phyloP scores from a whole-genome alignment of 1,139 yeast genomes.

The Taphrina betulina region DNA sequence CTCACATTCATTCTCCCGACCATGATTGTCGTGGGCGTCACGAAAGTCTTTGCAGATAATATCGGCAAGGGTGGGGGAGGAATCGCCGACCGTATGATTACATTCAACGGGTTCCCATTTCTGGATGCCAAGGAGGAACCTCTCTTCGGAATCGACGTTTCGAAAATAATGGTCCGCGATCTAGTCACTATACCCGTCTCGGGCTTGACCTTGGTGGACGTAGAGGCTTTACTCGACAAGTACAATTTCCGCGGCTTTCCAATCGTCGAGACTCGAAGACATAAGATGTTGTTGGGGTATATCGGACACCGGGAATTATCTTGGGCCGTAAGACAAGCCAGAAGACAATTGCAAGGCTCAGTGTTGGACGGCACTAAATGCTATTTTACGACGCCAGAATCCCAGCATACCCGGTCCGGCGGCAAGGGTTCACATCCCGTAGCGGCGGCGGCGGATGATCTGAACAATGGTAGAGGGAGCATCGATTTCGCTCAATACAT shows the following conservation, averaged over 20 bases:
- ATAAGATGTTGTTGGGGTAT: slow-evolving; percentile 38
- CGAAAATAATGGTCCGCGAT: slow-evolving; percentile 64
- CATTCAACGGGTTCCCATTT: slow-evolving; percentile 82
- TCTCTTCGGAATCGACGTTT: slow-evolving; percentile 55
- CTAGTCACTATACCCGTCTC: slow-evolving; percentile 54
- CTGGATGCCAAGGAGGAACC: slow-evolving; percentile 74
- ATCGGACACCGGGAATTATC: slow-evolving; percentile 45
- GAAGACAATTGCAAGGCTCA: slow-evolving; percentile 22
- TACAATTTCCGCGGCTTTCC: slow-evolving; percentile 59
- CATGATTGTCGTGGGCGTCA: slow-evolving; percentile 93
- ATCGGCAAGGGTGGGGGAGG: slow-evolving; percentile 90
- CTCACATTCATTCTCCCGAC: slow-evolving; percentile 86
- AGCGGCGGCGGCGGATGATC: neutral
- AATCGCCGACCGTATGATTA: slow-evolving; percentile 92
- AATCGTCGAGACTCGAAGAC: slow-evolving; percentile 45
- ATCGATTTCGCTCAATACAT: slow-evolving; percentile 51
- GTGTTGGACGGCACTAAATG: slow-evolving; percentile 37
- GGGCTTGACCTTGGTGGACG: slow-evolving; percentile 44
- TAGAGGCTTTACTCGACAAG: slow-evolving; percentile 46
- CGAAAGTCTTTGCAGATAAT: slow-evolving; percentile 70
- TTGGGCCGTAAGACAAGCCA: slow-evolving; percentile 39
- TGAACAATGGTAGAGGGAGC: slow-evolving; percentile 1
- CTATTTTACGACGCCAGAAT: slow-evolving; percentile 39
- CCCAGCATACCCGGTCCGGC: neutral
- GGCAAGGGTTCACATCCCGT: too few species aligned